Conservation (phyloP, 2,329 filamentous ascomycete species). For the Pseudogymnoascus sp. region DNA sequence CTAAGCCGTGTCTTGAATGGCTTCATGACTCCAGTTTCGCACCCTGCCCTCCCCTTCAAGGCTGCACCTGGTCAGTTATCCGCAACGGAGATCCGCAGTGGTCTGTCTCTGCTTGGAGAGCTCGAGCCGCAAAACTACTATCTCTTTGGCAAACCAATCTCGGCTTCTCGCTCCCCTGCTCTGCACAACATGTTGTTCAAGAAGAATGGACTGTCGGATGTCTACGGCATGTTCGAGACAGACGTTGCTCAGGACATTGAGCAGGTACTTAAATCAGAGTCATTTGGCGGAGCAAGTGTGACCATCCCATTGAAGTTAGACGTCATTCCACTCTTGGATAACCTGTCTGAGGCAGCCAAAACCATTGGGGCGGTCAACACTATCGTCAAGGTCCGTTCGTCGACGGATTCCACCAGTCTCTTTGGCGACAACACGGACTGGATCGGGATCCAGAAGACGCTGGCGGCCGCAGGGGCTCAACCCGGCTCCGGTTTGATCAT, state of each 20-base stretch:
- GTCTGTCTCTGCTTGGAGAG: constrained; percentile 68
- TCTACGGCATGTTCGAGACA: constrained; percentile 72
- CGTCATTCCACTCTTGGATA: constrained; percentile 72
- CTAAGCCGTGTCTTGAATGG: constrained; percentile 82
- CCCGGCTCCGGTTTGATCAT: constrained; percentile 64
- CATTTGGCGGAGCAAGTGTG: constrained; percentile 89
- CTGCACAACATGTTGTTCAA: constrained; percentile 82
- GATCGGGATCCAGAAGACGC: constrained; percentile 77
- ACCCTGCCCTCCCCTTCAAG: constrained; percentile 81
- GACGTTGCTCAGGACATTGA: constrained; percentile 51
- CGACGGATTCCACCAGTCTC: constrained; percentile 38
- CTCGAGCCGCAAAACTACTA: constrained; percentile 70
- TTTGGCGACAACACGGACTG: constrained; percentile 93
- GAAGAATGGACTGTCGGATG: constrained; percentile 70
- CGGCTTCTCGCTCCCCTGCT: constrained; percentile 72
- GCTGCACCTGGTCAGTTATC: constrained; percentile 91
- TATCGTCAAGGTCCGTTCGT: constrained; percentile 52
- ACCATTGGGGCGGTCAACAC: constrained; percentile 93
- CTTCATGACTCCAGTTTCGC: constrained; percentile 92
- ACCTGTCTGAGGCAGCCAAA: constrained; percentile 67
- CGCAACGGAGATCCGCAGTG: constrained; percentile 75
- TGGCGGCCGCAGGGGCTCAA: constrained; percentile 31
- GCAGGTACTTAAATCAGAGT: constrained; percentile 55
- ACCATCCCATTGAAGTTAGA: constrained; percentile 93
- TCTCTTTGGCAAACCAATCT: constrained; percentile 80